Conservation (phyloP, 345 rosid species). For the Hibiscus mutabilis region DNA sequence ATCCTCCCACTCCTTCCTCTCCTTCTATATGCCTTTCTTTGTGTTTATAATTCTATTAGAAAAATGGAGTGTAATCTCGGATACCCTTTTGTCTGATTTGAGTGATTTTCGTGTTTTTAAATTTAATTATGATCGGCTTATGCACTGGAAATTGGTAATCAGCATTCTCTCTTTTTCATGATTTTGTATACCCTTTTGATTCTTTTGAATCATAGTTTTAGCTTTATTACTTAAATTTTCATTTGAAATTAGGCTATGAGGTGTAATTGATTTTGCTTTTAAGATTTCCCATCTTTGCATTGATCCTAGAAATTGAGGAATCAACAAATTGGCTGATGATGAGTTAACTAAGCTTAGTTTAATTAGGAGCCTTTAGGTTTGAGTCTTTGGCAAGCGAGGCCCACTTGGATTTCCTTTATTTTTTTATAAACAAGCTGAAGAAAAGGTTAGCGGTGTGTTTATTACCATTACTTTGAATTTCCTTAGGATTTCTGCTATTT, state of each 20-base stretch:
- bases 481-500: background rate
- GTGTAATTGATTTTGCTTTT: background rate
- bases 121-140: background rate
- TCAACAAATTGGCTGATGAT: background rate
- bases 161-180: background rate
- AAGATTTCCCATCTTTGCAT: background rate
- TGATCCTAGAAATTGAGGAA: background rate
- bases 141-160: background rate
- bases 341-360: background rate
- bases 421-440: background rate
- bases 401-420: background rate
- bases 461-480: too few relatives aligned
- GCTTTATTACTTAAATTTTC: background rate
- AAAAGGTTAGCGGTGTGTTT: background rate
- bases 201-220: background rate
- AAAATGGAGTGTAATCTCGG: background rate
- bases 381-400: background rate
- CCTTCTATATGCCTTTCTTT: background rate
- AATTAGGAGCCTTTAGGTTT: background rate
- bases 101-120: background rate
- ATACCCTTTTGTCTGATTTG: constrained; percentile 4
- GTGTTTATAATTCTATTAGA: background rate
- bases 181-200: background rate
- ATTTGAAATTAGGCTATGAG: background rate
- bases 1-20: background rate